Evolutionary conservation across 306 rosid genomes (phyloP).

Genomic region (Vigna angularis): DNA sequence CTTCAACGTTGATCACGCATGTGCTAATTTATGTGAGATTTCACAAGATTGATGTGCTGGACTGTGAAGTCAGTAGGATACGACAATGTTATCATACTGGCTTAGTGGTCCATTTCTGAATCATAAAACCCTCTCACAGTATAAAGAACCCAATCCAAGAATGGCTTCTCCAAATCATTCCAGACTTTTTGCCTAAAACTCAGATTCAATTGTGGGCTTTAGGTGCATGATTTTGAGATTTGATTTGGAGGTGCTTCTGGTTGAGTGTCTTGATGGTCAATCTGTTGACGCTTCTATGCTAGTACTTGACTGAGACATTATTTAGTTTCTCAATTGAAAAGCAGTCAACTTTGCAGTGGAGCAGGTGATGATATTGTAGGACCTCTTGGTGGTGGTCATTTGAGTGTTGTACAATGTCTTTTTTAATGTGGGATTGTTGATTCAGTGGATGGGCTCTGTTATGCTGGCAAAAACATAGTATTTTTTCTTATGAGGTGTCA

Average conservation of each 20-base stretch:
- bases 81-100: not conserved
- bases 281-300: not conserved
- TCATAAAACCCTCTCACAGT: not conserved
- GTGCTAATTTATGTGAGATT: not conserved
- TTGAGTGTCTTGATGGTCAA: not conserved
- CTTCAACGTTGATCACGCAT: not conserved
- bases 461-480: not conserved
- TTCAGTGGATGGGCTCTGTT: not conserved
- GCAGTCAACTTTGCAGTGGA: not conserved
- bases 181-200: not conserved
- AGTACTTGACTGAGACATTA: not conserved
- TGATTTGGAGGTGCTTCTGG: not conserved
- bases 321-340: conserved; percentile 6
- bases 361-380: not conserved
- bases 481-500: not conserved
- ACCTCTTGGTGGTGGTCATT: not conserved
- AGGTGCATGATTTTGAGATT: not conserved
- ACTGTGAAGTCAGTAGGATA: not conserved
- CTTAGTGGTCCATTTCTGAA: not conserved
- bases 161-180: not conserved
- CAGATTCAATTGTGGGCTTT: not conserved
- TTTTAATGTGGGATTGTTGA: not conserved
- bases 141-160: not conserved
- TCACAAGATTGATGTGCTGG: not conserved
- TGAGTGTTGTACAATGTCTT: not conserved